Conservation (phyloP, 495 filamentous ascomycete genomes). For the Aspergillus heteromorphus region DNA sequence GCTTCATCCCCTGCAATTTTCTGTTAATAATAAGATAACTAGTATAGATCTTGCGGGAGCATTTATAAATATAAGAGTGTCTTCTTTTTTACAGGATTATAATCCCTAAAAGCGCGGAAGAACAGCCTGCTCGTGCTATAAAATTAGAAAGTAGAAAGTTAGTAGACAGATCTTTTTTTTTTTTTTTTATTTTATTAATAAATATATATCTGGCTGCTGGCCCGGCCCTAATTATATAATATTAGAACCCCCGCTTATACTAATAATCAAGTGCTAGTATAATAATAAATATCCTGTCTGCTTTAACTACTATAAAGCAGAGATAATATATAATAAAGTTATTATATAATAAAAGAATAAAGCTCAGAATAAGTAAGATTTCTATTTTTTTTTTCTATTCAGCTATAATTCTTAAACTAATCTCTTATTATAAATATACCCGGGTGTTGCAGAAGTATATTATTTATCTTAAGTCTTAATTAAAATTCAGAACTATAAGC, state of each 20-base stretch:
- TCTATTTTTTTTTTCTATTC: not conserved
- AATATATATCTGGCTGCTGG: too few relatives aligned
- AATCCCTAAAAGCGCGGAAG: slow-evolving; percentile 48
- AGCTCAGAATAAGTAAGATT: slow-evolving; percentile 36
- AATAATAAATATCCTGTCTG: slow-evolving; percentile 44
- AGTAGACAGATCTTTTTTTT: slow-evolving; percentile 2
- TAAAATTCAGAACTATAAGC: slow-evolving; percentile 20
- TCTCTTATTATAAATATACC: slow-evolving; percentile 31
- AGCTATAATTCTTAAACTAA: not conserved
- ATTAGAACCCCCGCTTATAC: not conserved
- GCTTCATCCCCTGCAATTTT: not conserved
- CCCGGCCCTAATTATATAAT: too few relatives aligned
- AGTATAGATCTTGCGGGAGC: slow-evolving; percentile 15
- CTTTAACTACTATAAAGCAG: slow-evolving; percentile 47
- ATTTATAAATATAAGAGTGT: slow-evolving; percentile 9
- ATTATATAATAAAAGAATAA: slow-evolving; percentile 40
- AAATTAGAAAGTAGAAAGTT: slow-evolving; percentile 47
- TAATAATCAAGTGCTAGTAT: slow-evolving; percentile 22
- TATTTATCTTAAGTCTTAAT: slow-evolving; percentile 38
- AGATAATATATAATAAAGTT: slow-evolving; percentile 43
- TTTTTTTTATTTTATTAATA: too few relatives aligned
- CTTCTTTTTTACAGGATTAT: slow-evolving; percentile 25
- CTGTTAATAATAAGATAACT: slow-evolving; percentile 5
- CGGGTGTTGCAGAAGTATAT: slow-evolving; percentile 45
- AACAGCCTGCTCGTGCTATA: slow-evolving; percentile 50